phyloP scores from a whole-genome alignment of 2,329 filamentous ascomycete species.

The Alternaria incomplexa region DNA sequence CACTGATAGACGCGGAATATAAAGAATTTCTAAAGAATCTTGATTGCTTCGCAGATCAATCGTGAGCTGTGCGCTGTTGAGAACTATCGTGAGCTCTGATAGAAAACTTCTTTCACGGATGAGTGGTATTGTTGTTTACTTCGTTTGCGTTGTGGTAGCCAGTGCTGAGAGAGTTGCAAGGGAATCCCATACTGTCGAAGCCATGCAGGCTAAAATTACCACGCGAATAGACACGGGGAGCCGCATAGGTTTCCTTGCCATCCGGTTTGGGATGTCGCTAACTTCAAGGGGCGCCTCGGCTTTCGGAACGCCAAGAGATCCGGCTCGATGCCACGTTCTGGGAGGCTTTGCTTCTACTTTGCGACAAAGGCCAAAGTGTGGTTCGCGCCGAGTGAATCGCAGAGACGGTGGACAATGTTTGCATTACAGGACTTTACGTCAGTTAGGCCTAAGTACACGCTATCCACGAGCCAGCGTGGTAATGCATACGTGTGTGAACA shows the following conservation, averaged over 20 bases:
- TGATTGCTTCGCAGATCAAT: neutral
- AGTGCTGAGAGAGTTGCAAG: neutral
- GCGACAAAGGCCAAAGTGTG: neutral
- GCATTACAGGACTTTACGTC: neutral
- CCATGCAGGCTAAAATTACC: neutral
- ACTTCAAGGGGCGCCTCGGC: constrained; percentile 1
- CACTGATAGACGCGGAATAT: constrained; percentile 37
- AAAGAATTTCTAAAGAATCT: constrained; percentile 20
- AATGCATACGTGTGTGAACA: constrained; percentile 6
- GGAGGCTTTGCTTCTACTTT: neutral
- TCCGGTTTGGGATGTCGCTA: neutral
- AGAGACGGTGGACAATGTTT: neutral
- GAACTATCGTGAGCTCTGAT: neutral
- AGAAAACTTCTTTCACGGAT: neutral
- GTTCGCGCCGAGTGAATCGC: neutral
- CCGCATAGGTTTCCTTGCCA: neutral
- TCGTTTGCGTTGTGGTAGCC: neutral
- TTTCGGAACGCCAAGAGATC: constrained; percentile 1
- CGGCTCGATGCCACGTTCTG: neutral
- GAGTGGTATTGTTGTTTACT: neutral
- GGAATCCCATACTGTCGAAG: neutral
- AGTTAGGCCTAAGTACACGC: neutral
- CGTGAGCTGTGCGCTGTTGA: neutral
- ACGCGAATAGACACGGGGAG: neutral
- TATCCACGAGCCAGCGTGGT: neutral